Base-by-base conservation (phyloP, 1,139 yeast genomes). In the Tardiomyces depauwii region DNA sequence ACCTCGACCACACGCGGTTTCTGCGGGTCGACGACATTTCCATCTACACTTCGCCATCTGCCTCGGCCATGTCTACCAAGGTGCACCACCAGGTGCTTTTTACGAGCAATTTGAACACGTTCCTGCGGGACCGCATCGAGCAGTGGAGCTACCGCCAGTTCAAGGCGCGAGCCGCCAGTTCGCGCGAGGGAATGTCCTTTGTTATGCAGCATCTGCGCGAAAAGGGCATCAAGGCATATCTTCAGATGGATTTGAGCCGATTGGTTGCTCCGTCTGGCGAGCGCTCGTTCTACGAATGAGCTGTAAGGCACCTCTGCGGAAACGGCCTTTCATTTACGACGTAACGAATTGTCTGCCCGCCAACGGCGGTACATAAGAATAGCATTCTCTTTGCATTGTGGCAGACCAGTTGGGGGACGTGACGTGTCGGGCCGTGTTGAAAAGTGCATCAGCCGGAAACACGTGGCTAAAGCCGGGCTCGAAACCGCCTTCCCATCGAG, bases 1-100 rank as follows among this genome's bases (percentile, higher is more conserved):
- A 91, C 62, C 67, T 91, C 45, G 97, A 91, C 62, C 96, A 91
- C 63, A 78, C 87, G 2, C 74, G 77, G 54, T 77, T 89, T 49
- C 74, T 91, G 50, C 73, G 82, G 53, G 84, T 91, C 18, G 95
- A 87, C 60, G 97, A 91, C 59, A 76, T 68, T 55, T 77, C 87
- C 36, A 70, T 68, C 1, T 89, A 79, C 60, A 54, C 60, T 19
- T 70, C 63, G 39, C 52, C 28, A 51, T 59, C 49, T 40, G 42
- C 13, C 19, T n/a, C 18, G 41, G 40, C 14, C 39, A 46, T 2
- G 46, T 42, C 40, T 47, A 50, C 53, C 56, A 55, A 13, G 51
- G 57, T 2, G 52, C 58, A 1, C 53, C 62, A 42, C 47, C 68
- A 72, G 47, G 96, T 88, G 38, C 76, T 76, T 53, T 86, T 89